Evolutionary conservation across 768 basidiomycete genomes (phyloP).

Genomic region (Kwoniella botswanensis): DNA sequence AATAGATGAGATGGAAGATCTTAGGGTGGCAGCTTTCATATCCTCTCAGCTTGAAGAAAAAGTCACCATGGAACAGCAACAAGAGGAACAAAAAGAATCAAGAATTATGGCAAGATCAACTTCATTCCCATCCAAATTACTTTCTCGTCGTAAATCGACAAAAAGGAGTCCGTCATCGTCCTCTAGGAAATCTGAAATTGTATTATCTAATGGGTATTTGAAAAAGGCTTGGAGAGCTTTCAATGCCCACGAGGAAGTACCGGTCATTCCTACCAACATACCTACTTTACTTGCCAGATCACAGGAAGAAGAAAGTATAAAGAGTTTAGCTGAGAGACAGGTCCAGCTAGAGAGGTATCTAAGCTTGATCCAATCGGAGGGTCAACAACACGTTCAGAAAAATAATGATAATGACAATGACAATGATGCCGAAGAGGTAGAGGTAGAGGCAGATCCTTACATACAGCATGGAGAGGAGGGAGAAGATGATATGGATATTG

Average conservation of each 20-base stretch:
- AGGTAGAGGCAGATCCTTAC: conserved; percentile 3
- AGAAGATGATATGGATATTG: conserved; percentile 12
- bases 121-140: conserved; percentile 31
- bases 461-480: not conserved
- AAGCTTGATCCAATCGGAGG: conserved; percentile 8
- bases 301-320: conserved; percentile 4
- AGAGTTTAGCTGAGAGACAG: conserved; percentile 14
- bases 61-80: not conserved
- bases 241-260: conserved; percentile 15
- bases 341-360: conserved; percentile 16
- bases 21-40: conserved; percentile 17
- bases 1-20: conserved; percentile 11
- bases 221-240: conserved; percentile 20
- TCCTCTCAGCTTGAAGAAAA: conserved; percentile 5
- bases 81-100: not conserved
- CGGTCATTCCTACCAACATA: conserved; percentile 5
- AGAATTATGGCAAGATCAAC: conserved; percentile 19
- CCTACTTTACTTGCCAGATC: conserved; percentile 5
- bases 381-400: not conserved
- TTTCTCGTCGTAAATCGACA: conserved; percentile 20
- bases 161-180: not conserved
- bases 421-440: not conserved
- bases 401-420: too few species aligned
- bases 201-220: conserved; percentile 22
- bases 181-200: conserved; percentile 19